A percentile compares a stretch with the other conserved stretches of the same genome.
Conservation (phyloP, 2,329 filamentous ascomycete genomes). For the Amesomyces nigricolor region DNA sequence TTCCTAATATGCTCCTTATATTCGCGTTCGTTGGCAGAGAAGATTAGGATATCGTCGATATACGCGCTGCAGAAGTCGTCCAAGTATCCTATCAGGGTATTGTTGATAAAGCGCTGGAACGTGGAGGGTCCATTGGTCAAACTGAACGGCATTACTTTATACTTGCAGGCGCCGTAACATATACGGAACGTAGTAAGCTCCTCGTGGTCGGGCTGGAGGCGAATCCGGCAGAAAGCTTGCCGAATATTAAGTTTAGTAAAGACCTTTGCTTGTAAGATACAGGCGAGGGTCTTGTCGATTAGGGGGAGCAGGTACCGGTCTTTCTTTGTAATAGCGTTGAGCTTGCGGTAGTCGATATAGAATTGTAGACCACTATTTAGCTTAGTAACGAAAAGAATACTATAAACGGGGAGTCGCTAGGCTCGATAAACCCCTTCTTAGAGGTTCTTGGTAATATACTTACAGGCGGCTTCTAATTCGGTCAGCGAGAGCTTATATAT, state of each 20-base stretch:
- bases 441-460: no score
- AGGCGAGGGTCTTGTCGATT: not conserved
- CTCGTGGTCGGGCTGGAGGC: not conserved
- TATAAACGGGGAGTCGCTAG: no score
- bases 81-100: not conserved
- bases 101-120: not conserved
- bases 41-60: slow-evolving; percentile 15
- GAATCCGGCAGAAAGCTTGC: not conserved
- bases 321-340: not conserved
- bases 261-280: not conserved
- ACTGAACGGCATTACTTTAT: not conserved
- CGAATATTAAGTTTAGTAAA: not conserved
- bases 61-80: slow-evolving; percentile 9
- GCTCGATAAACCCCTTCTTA: no score
- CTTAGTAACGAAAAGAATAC: no score
- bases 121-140: not conserved
- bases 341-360: slow-evolving; percentile 7
- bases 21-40: no score
- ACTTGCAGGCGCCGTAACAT: not conserved
- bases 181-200: not conserved
- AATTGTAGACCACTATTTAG: no score
- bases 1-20: no score
- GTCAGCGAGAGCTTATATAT: no score
- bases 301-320: not conserved
- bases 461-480: no score